Evolutionary conservation across 768 basidiomycete species (phyloP), one percentile per base, ranked within the genome.

Genomic region (Russula sp.): DNA sequence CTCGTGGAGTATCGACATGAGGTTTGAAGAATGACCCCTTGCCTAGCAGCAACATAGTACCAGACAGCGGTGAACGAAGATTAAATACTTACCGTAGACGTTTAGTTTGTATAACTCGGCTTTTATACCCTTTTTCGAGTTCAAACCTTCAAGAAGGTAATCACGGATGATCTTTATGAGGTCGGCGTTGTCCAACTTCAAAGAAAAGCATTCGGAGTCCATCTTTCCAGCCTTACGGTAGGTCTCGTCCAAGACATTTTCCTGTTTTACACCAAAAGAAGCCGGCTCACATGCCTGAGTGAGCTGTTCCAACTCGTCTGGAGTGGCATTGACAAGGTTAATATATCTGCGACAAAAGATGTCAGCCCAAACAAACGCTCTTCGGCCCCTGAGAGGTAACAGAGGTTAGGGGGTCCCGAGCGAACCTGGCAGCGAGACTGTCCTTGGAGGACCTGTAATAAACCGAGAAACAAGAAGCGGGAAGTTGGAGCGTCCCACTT

Each of bases 1-100:
- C 2, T 11, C 34, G 34, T 34, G 34, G 34, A 16, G 57, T 34
- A 32, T 58, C 57, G 22, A 58, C 32, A 22, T 58, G 57, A n/a
- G 32, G 44, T 14, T 58, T 48, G 32, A 48, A 58, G 30, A 48
- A 46, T 5, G 59, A 59, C 26, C 38, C 59, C 22, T 51, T 22
- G 14, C 49, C 49, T 59, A 26, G 24, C 20, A 30, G 6, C 7
- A n/a, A 38, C 11, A 51, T 30, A n/a, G 34, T 28, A 3, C 40
- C 24, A 14, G 24, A 8, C 10, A 38, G 26, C 3, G 3, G 44
- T n/a, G 44, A 46, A 46, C n/a, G n/a, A 46, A 46, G n/a, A 42
- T 42, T 14, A n/a, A 13, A 28, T 28, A 5, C 49, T n/a, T n/a
- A 59, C 59, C 16, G 7, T 59, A 59, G 20, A 51, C n/a, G 8